Evolutionary conservation across 495 filamentous ascomycete species (phyloP).

Genomic region (Aspergillus leporis): DNA sequence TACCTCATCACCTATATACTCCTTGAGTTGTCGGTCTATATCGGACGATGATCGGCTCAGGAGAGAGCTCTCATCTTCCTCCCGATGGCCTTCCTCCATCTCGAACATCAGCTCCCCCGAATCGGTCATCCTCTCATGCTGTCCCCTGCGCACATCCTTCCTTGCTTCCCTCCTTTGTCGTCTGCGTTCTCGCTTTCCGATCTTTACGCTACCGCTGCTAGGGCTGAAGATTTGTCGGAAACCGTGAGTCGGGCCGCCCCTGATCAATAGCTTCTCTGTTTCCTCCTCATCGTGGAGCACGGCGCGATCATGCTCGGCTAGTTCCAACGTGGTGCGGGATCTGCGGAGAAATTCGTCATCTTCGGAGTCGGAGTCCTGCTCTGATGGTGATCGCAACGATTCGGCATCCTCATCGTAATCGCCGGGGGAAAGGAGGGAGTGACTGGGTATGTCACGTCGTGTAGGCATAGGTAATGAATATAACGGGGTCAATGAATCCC

Average conservation of each 20-base stretch:
- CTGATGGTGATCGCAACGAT: conserved; percentile 64
- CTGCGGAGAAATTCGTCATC: conserved; percentile 67
- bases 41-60: conserved; percentile 47
- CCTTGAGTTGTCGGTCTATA: conserved; percentile 32
- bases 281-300: conserved; percentile 89
- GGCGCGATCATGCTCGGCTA: conserved; percentile 69
- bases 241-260: conserved; percentile 51
- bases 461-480: conserved; percentile 26
- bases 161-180: conserved; percentile 45
- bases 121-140: conserved; percentile 50
- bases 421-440: conserved; percentile 60
- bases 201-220: conserved; percentile 42
- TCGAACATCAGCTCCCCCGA: conserved; percentile 82
- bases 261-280: conserved; percentile 70
- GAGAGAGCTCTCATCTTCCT: conserved; percentile 52
- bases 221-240: conserved; percentile 49
- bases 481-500: neutral
- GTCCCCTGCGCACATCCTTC: conserved; percentile 49
- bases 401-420: conserved; percentile 68
- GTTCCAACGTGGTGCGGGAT: conserved; percentile 68
- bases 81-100: conserved; percentile 79
- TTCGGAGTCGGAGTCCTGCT: conserved; percentile 76
- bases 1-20: conserved; percentile 36
- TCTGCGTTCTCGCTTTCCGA: conserved; percentile 57
- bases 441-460: conserved; percentile 24